These are phyloP conservation scores for Acephala macrosclerotiorum DNA, from an alignment of 2,329 filamentous ascomycete species.

Conservation along the genomic window DNA sequence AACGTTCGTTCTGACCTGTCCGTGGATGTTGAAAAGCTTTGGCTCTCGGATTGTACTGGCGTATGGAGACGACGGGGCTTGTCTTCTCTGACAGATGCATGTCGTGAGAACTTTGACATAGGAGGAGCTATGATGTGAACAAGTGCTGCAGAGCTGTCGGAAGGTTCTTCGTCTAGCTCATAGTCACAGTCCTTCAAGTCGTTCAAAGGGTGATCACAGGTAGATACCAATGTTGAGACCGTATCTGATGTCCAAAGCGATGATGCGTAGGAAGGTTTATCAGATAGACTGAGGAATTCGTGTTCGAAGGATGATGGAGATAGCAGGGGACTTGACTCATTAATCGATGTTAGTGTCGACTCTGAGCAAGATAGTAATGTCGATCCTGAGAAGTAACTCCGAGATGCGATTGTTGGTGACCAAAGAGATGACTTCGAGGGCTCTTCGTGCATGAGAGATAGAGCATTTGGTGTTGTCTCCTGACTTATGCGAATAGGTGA, in stretches of 20 bases:
- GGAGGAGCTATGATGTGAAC: neutral
- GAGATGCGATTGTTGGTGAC: neutral
- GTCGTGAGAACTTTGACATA: neutral
- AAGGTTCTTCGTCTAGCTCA: neutral
- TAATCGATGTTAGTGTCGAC: neutral
- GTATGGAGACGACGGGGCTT: neutral
- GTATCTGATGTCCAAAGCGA: neutral
- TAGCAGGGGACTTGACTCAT: neutral
- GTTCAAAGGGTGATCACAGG: conserved; percentile 1
- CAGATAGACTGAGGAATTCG: neutral
- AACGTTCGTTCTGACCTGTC: neutral
- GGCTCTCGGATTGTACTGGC: neutral
- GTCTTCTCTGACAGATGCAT: neutral
- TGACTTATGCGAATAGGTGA: conserved; percentile 12
- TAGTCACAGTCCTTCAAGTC: neutral
- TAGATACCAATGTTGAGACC: neutral
- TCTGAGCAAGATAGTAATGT: neutral
- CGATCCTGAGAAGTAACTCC: neutral
- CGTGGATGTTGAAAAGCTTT: neutral
- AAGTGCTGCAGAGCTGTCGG: neutral
- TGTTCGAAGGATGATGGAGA: neutral
- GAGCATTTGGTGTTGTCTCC: neutral
- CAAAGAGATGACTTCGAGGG: neutral
- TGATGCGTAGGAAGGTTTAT: conserved; percentile 1
- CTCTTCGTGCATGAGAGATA: neutral